Conservation (phyloP, 2,329 filamentous ascomycete genomes). For the Colletotrichum salicis region DNA sequence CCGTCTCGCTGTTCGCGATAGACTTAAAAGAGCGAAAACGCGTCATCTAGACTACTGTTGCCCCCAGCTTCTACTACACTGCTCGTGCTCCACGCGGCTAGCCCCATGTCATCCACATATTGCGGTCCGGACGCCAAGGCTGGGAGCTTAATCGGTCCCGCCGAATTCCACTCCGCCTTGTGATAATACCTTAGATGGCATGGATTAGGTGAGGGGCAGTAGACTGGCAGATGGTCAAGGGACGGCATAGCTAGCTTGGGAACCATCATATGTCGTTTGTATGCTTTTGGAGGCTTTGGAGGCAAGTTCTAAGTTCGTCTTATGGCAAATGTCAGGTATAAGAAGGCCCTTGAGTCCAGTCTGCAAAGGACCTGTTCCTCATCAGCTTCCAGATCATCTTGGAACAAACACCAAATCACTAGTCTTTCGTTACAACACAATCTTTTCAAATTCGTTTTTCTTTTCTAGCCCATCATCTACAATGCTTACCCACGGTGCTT, state of each 20-base stretch:
- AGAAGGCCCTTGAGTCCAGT: neutral
- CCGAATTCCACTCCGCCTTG: neutral
- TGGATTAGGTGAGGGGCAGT: neutral
- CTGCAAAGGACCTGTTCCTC: neutral
- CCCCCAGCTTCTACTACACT: neutral
- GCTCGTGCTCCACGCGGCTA: neutral
- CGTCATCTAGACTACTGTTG: conserved; percentile 12
- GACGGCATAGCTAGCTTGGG: neutral
- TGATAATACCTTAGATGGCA: neutral
- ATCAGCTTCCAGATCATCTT: neutral
- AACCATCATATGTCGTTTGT: neutral
- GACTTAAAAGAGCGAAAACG: neutral
- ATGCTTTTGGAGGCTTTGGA: neutral
- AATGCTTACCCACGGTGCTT: conserved; percentile 13
- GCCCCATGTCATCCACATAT: neutral
- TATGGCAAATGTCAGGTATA: neutral
- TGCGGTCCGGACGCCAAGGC: neutral
- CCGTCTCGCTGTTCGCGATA: neutral
- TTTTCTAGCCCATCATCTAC: neutral
- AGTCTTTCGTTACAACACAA: neutral
- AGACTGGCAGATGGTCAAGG: neutral
- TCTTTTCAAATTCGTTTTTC: neutral
- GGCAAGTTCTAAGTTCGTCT: neutral
- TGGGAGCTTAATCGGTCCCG: neutral
- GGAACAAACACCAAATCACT: neutral